Conservation (phyloP, 305 asterid genomes). For the Stenogyne calaminthoides region DNA sequence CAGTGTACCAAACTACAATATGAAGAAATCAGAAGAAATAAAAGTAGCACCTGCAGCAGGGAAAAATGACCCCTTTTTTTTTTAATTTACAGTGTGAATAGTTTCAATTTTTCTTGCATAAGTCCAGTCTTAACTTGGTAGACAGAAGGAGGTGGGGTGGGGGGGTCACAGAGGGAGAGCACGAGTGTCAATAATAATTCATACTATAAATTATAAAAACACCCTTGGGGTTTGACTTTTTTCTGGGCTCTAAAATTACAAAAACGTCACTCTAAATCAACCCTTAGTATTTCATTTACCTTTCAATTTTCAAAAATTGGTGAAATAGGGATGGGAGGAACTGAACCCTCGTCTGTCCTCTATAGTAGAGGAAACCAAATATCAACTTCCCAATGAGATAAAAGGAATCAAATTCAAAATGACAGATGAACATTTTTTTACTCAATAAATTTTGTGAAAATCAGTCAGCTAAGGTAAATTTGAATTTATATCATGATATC, state of each 20-base stretch:
- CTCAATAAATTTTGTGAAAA: neutral
- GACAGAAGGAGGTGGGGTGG: no score
- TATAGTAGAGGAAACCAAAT: neutral
- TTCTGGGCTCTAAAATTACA: neutral
- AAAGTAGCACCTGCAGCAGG: constrained; percentile 9
- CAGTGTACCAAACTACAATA: constrained; percentile 81
- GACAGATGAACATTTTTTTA: neutral
- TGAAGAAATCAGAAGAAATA: constrained; percentile 30
- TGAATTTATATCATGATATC: neutral
- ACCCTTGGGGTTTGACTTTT: neutral
- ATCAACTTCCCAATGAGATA: neutral
- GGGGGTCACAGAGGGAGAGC: no score
- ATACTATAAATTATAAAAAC: no score
- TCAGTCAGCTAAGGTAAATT: neutral
- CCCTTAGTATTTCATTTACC: neutral
- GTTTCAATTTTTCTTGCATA: no score
- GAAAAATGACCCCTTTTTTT: no score
- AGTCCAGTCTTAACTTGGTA: no score
- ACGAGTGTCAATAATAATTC: no score
- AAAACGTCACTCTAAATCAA: neutral
- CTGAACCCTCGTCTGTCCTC: neutral
- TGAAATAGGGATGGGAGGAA: neutral
- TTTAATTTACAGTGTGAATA: no score
- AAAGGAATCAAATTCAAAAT: neutral
- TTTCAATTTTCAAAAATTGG: neutral